Percentiles rank a stretch among this genome's conserved stretches.
phyloP scores from a whole-genome alignment of 2,329 filamentous ascomycete species.

The Daldinia sp. region DNA sequence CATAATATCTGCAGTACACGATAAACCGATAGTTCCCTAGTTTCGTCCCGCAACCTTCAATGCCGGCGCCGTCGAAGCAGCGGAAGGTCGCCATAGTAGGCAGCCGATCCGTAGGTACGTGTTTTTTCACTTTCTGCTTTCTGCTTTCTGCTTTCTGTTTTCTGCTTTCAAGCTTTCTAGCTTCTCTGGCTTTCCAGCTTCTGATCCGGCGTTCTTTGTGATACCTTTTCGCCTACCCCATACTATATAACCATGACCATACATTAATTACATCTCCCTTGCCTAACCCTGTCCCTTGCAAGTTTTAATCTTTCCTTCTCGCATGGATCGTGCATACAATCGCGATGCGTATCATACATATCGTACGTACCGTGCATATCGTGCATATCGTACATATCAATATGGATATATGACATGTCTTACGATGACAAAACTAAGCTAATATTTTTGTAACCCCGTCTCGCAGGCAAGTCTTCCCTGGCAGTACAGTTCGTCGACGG shows the following conservation, averaged over 20 bases:
- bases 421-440: constrained; percentile 12
- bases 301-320: not conserved
- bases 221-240: too few species aligned
- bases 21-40: constrained; percentile 13
- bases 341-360: not conserved
- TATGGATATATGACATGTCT: constrained; percentile 20
- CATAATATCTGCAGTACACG: constrained; percentile 4
- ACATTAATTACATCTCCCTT: not conserved
- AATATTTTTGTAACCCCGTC: constrained; percentile 5
- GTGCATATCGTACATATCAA: constrained; percentile 10
- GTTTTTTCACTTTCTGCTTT: too few species aligned
- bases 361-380: constrained; percentile 9
- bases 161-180: too few species aligned
- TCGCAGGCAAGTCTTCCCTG: constrained; percentile 90
- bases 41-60: constrained; percentile 47
- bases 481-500: constrained; percentile 97
- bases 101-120: constrained; percentile 80
- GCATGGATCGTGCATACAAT: constrained; percentile 7
- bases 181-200: too few species aligned
- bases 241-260: too few species aligned
- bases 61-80: constrained; percentile 75
- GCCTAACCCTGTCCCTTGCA: constrained; percentile 5
- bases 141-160: too few species aligned
- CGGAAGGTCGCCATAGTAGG: constrained; percentile 85
- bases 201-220: not conserved